A percentile compares a stretch with the other conserved stretches of the same genome.
phyloP scores from a whole-genome alignment of 2,329 filamentous ascomycete species.

The Aspergillus tamarii region DNA sequence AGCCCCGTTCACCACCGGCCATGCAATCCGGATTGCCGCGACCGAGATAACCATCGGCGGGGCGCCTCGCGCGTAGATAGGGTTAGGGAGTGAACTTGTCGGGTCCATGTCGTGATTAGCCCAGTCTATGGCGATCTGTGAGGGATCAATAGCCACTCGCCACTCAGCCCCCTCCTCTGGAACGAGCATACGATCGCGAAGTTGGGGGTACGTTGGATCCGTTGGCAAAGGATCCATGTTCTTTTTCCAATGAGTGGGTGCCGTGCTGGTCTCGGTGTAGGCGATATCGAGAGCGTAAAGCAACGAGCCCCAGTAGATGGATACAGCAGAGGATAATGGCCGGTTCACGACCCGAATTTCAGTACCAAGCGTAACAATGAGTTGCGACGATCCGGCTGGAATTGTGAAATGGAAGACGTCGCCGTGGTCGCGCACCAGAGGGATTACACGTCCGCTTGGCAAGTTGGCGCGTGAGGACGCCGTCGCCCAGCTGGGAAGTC shows the following conservation, averaged over 20 bases:
- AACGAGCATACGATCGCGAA: slow-evolving; percentile 3
- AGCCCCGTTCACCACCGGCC: slow-evolving; percentile 38
- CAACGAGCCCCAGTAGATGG: slow-evolving; percentile 3
- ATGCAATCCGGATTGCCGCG: slow-evolving; percentile 41
- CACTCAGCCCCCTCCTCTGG: not conserved
- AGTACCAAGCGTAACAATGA: not conserved
- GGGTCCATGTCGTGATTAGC: not conserved
- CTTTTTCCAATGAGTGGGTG: not conserved
- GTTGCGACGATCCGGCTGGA: not conserved
- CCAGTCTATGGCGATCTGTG: not conserved
- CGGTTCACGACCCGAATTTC: not conserved
- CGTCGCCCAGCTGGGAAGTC: not conserved
- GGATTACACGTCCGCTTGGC: not conserved
- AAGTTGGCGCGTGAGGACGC: not conserved
- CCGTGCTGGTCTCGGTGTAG: not conserved
- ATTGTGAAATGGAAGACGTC: not conserved
- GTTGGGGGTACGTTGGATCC: not conserved
- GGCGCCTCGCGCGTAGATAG: slow-evolving; percentile 4
- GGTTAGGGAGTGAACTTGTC: not conserved
- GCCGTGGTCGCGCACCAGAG: not conserved
- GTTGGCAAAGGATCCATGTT: not conserved
- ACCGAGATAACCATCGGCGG: not conserved
- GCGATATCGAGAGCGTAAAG: slow-evolving; percentile 3
- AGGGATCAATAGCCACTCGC: slow-evolving; percentile 1
- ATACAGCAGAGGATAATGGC: not conserved